phyloP scores from a whole-genome alignment of 2,329 filamentous ascomycete genomes.

The Fusarium floridanum region DNA sequence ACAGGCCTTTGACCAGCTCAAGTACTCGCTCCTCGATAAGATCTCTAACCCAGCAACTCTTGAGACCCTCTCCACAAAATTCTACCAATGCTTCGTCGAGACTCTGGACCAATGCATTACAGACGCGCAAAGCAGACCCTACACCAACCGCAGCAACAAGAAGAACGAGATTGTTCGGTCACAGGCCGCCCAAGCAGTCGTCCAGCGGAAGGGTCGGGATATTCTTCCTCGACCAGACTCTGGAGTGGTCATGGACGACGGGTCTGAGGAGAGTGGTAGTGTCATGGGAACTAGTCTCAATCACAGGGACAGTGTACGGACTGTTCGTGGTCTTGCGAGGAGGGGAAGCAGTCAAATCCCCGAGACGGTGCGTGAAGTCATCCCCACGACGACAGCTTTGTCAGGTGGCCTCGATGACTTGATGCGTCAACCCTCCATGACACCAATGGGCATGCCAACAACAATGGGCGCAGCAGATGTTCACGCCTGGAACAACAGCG shows the following conservation, averaged over 20 bases:
- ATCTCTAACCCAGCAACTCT: constrained; percentile 55
- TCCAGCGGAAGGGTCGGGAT: constrained; percentile 42
- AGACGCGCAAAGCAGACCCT: constrained; percentile 54
- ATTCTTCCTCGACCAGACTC: constrained; percentile 53
- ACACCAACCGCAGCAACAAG: constrained; percentile 58
- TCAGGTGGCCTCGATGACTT: constrained; percentile 37
- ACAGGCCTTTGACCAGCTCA: constrained; percentile 50
- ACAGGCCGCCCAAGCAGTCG: constrained; percentile 30
- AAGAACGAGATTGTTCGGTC: constrained; percentile 48
- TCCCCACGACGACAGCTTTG: constrained; percentile 22
- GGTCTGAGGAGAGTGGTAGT: constrained; percentile 55
- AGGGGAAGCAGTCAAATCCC: constrained; percentile 45
- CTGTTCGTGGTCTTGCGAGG: constrained; percentile 38
- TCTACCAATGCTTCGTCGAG: constrained; percentile 57
- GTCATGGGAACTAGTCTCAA: constrained; percentile 38
- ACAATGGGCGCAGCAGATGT: constrained; percentile 42
- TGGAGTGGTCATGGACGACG: constrained; percentile 55
- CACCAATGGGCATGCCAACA: constrained; percentile 23
- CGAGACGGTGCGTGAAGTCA: constrained; percentile 37
- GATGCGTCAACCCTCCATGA: constrained; percentile 40
- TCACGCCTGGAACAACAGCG: constrained; percentile 48
- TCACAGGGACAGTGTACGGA: constrained; percentile 50
- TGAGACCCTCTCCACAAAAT: constrained; percentile 55
- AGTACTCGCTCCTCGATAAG: constrained; percentile 52
- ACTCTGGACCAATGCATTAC: constrained; percentile 54